Conservation (phyloP, 2,329 filamentous ascomycete species). For the Eutypa lata region DNA sequence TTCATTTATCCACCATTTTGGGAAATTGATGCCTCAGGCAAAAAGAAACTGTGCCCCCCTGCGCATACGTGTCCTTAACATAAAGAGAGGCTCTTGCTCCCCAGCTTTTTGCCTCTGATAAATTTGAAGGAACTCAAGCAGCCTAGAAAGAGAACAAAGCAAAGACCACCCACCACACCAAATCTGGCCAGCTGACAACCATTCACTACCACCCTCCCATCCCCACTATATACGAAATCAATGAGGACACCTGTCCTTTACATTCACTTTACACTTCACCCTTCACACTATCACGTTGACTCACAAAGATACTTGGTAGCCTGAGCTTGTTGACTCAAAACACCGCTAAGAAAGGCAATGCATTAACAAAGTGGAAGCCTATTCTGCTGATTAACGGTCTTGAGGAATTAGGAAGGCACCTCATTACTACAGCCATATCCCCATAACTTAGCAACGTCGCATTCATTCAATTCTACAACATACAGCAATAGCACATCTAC, state of each 20-base stretch:
- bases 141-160: background rate
- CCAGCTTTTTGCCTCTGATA: background rate
- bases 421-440: slow-evolving; percentile 22
- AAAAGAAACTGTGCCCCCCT: slow-evolving; percentile 1
- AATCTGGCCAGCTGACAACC: background rate
- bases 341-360: slow-evolving; percentile 16
- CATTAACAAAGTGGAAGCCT: slow-evolving; percentile 15
- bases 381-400: slow-evolving; percentile 29
- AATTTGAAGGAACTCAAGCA: background rate
- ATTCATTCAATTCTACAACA: slow-evolving; percentile 7
- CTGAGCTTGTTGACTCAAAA: too few relatives aligned
- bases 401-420: slow-evolving; percentile 37
- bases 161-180: background rate
- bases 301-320: too few relatives aligned
- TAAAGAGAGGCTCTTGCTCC: slow-evolving; percentile 14
- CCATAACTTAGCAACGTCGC: slow-evolving; percentile 5
- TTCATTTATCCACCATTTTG: background rate
- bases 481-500: slow-evolving; percentile 3
- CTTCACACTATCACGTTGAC: slow-evolving; percentile 3
- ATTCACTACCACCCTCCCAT: background rate
- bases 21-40: slow-evolving; percentile 11
- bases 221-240: background rate
- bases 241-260: slow-evolving; percentile 19
- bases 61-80: slow-evolving; percentile 20
- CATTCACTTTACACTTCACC: slow-evolving; percentile 2